These are phyloP conservation scores for Areca catechu DNA, from an alignment of 176 grass and related monocot genomes.

Conservation along the genomic window DNA sequence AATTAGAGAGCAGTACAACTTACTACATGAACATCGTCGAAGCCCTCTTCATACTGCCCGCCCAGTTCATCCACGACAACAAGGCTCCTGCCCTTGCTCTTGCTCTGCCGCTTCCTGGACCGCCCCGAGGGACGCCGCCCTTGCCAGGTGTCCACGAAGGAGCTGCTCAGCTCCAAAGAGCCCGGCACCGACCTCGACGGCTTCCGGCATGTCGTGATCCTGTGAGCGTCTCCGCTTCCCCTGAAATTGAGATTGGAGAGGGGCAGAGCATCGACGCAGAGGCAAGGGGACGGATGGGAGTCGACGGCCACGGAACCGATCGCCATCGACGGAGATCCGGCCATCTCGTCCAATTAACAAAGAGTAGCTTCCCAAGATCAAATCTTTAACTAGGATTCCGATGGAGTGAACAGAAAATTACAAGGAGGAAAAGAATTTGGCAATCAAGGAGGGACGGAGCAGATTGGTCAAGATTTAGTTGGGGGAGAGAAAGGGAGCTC, in stretches of 20 bases:
- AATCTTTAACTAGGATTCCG: not conserved
- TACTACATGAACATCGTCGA: constrained; percentile 30
- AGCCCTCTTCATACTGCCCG: constrained; percentile 36
- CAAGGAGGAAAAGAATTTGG: not conserved
- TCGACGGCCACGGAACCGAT: constrained; percentile 26
- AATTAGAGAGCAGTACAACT: not conserved
- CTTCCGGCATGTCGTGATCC: not conserved
- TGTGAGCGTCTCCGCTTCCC: not conserved
- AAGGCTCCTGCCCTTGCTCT: constrained; percentile 12
- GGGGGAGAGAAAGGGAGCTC: not conserved
- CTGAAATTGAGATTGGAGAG: constrained; percentile 5
- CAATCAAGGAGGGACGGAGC: not conserved
- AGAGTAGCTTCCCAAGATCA: not conserved
- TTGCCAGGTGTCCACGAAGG: constrained; percentile 17
- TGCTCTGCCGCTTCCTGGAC: constrained; percentile 7
- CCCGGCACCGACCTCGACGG: not conserved
- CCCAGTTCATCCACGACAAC: constrained; percentile 34
- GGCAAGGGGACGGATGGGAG: constrained; percentile 14
- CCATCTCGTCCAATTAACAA: not conserved
- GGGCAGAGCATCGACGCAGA: constrained; percentile 1
- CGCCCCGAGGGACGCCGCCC: not conserved
- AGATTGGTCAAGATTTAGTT: not conserved
- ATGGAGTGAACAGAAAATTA: not conserved
- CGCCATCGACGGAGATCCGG: constrained; percentile 19
- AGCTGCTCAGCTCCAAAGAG: constrained; percentile 21